Base-by-base conservation (phyloP, 2,329 filamentous ascomycete genomes). In the Tolypocladium guangdongense region DNA sequence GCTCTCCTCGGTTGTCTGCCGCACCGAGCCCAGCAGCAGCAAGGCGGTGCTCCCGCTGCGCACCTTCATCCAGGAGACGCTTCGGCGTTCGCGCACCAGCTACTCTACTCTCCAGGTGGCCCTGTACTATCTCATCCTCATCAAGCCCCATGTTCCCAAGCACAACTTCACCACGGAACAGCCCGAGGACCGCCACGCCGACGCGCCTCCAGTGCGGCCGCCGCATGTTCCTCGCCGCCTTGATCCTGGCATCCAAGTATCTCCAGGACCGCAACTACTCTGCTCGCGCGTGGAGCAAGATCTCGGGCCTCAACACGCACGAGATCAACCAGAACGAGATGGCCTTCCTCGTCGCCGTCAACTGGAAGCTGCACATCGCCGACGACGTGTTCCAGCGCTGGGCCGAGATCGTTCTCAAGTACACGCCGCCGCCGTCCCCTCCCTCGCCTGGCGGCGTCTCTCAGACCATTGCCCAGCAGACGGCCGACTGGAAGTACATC, bases 261-360 rank as follows among this genome's bases (percentile, higher is more conserved):
- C 77, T 99, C 48, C 93, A 99, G 71, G 93, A 99, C 68, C 86
- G 92, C 61, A 99, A 97, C 73, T 99, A 95, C 72, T 97, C 93
- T 16, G 90, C 93, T 49, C 86, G 92, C 53, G 93, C 93, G 43
- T 99, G 93, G 93, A 97, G 92, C 71, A 97, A 96, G 77, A 99
- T 99, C 62, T 97, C 93, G 20, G 93, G 93, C n/a, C 77, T 99
- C 54, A 90, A 88, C 67, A 91, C 90, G 4, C 77, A 82, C 54
- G 93, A 99, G 72, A 97, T 99, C 71, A 97, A 97, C 71, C 87
- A 90, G 65, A 97, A 97, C 68, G 93, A 99, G 73, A 86, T 95
- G 69, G 84, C 88, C 20, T 99, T 97, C 68, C 79, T 99, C 48
- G 74, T 86, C 56, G 88, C 91, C 47, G 89, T 99, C 57, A 86